These are phyloP conservation scores for Cetraspora pellucida DNA, from an alignment of 192 early-diverging fungal species.

Conservation along the genomic window DNA sequence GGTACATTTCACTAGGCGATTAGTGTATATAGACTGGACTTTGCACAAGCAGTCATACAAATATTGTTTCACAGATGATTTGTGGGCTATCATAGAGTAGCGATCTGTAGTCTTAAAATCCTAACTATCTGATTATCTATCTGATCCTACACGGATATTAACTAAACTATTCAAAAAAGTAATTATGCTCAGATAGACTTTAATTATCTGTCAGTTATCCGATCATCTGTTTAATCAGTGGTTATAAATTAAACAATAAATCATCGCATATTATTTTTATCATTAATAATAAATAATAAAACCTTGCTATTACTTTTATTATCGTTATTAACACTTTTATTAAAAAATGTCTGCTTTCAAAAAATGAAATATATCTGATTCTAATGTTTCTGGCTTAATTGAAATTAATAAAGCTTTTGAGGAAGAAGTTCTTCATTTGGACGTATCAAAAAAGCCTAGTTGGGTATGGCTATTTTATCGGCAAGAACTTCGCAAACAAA, in stretches of 20 bases:
- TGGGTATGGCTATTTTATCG: background rate
- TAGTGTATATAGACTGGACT: no score
- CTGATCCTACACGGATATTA: background rate
- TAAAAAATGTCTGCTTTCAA: background rate
- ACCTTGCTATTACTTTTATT: no score
- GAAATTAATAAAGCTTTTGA: background rate
- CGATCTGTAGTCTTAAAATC: background rate
- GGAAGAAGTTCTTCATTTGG: background rate
- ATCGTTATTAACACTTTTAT: background rate
- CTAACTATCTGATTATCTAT: background rate
- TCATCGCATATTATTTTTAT: no score
- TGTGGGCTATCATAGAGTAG: no score
- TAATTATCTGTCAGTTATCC: background rate
- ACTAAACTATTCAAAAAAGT: no score
- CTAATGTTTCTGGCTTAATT: no score
- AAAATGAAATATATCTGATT: background rate
- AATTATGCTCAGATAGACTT: background rate
- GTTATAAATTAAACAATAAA: background rate
- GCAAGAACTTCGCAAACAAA: background rate
- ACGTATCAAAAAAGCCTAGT: background rate
- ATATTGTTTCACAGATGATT: no score
- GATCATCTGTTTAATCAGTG: background rate
- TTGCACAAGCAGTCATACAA: no score
- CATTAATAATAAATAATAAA: background rate
- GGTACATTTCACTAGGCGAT: no score